Evolutionary conservation across 2,329 filamentous ascomycete species (phyloP).

Genomic region (Aureobasidium sp.): DNA sequence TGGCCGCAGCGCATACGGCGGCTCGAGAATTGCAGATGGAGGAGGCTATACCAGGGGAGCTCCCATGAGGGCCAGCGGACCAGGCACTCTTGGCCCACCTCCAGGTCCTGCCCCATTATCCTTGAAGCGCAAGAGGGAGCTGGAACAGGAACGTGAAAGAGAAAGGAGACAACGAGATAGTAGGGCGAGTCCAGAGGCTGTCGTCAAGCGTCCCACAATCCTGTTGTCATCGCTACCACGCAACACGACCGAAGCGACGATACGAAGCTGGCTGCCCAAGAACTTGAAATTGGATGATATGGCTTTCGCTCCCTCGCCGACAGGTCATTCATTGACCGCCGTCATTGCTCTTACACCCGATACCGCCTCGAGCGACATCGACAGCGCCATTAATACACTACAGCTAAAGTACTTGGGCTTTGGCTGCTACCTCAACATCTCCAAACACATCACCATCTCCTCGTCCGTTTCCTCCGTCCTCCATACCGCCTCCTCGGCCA

Average conservation of each 20-base stretch:
- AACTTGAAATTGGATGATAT: slow-evolving; percentile 76
- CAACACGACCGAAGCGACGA: slow-evolving; percentile 53
- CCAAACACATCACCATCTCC: slow-evolving; percentile 55
- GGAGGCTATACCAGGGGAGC: slow-evolving; percentile 30
- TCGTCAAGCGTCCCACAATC: slow-evolving; percentile 49
- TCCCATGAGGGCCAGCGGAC: slow-evolving; percentile 50
- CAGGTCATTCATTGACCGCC: slow-evolving; percentile 65
- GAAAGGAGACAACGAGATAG: slow-evolving; percentile 1
- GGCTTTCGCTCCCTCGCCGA: slow-evolving; percentile 66
- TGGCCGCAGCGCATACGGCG: slow-evolving; percentile 27
- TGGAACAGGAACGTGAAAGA: slow-evolving; percentile 27
- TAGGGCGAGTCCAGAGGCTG: slow-evolving; percentile 7
- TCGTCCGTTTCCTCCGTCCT: slow-evolving; percentile 47
- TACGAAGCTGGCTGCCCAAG: slow-evolving; percentile 55
- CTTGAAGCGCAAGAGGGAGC: slow-evolving; percentile 36
- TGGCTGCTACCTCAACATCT: slow-evolving; percentile 83
- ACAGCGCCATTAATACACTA: slow-evolving; percentile 78
- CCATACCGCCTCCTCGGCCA: slow-evolving; percentile 34
- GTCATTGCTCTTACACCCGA: slow-evolving; percentile 86
- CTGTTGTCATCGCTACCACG: slow-evolving; percentile 61
- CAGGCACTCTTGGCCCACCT: slow-evolving; percentile 52
- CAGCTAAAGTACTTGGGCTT: slow-evolving; percentile 89
- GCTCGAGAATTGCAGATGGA: slow-evolving; percentile 15
- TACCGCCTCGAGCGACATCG: slow-evolving; percentile 85
- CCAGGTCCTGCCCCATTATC: slow-evolving; percentile 36